Percentiles rank a stretch among this genome's conserved stretches.
Evolutionary conservation across 2,329 filamentous ascomycete species (phyloP).

Genomic region (Ophiostoma populinum): DNA sequence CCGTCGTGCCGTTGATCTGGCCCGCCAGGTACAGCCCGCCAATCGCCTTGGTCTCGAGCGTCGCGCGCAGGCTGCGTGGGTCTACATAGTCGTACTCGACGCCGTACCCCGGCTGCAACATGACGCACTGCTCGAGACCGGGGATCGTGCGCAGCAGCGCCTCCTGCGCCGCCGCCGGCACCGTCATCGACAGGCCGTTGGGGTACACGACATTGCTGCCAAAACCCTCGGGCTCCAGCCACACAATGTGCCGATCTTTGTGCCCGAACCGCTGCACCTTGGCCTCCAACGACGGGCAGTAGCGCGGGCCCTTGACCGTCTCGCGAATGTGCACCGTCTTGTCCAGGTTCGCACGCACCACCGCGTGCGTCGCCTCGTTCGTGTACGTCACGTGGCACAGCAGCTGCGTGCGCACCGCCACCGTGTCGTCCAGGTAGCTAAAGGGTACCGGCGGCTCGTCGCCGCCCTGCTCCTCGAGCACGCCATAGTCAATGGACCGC

Average conservation of each 20-base stretch:
- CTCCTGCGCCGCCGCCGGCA: slow-evolving; percentile 75
- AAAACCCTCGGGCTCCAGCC: slow-evolving; percentile 94
- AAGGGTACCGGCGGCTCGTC: slow-evolving; percentile 81
- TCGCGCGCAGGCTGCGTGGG: slow-evolving; percentile 70
- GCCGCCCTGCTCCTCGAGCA: slow-evolving; percentile 56
- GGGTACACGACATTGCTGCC: slow-evolving; percentile 82
- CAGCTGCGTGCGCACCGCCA: slow-evolving; percentile 64
- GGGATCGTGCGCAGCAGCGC: slow-evolving; percentile 68
- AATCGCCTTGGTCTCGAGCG: slow-evolving; percentile 86
- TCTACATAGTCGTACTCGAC: slow-evolving; percentile 99
- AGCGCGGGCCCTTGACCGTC: slow-evolving; percentile 81
- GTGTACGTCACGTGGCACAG: slow-evolving; percentile 80
- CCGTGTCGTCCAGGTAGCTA: slow-evolving; percentile 68
- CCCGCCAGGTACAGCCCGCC: slow-evolving; percentile 78
- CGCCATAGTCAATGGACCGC: slow-evolving; percentile 62
- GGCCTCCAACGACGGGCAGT: slow-evolving; percentile 88
- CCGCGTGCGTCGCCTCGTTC: slow-evolving; percentile 62
- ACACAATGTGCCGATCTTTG: slow-evolving; percentile 72
- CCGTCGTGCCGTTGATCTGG: slow-evolving; percentile 96
- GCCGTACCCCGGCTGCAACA: slow-evolving; percentile 91
- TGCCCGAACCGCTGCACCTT: slow-evolving; percentile 80
- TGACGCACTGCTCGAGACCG: slow-evolving; percentile 76
- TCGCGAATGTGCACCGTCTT: slow-evolving; percentile 95
- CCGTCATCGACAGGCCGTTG: slow-evolving; percentile 93
- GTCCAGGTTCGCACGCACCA: slow-evolving; percentile 79